These are phyloP conservation scores for Solanum microdontum DNA, from an alignment of 257 asterid species.

Conservation along the genomic window DNA sequence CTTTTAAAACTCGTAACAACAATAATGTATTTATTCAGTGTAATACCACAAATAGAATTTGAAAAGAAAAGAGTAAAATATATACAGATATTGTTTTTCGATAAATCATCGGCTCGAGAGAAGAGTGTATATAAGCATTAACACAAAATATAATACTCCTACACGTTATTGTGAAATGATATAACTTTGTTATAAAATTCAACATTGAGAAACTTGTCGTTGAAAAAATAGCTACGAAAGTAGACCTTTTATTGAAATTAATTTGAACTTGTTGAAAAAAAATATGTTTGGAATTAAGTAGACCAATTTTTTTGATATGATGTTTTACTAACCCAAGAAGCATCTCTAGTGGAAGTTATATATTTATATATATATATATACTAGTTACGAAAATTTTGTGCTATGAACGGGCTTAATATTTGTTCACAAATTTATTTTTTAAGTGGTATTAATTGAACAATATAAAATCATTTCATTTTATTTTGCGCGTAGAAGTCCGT, in stretches of 20 bases:
- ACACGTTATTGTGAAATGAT: background rate
- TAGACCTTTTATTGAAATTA: background rate
- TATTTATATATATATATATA: too few species aligned
- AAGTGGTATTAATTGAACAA: too few species aligned
- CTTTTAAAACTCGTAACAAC: background rate
- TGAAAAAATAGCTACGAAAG: background rate
- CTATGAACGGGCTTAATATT: too few species aligned
- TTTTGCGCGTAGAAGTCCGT: background rate
- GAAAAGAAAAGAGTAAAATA: too few species aligned
- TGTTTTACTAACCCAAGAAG: background rate
- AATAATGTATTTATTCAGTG: background rate
- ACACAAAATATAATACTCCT: background rate
- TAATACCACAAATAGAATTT: background rate
- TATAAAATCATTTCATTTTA: too few species aligned
- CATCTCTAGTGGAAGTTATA: background rate
- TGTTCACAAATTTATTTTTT: background rate
- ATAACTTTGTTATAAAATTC: background rate
- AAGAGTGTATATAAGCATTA: background rate
- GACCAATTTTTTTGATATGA: background rate
- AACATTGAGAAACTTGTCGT: background rate
- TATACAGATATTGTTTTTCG: fast-evolving
- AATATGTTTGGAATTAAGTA: background rate
- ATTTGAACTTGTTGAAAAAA: background rate
- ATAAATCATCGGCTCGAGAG: too few species aligned
- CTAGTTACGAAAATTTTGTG: too few species aligned